Conservation (phyloP, 805 yeast genomes). For the Danielia oregonensis region DNA sequence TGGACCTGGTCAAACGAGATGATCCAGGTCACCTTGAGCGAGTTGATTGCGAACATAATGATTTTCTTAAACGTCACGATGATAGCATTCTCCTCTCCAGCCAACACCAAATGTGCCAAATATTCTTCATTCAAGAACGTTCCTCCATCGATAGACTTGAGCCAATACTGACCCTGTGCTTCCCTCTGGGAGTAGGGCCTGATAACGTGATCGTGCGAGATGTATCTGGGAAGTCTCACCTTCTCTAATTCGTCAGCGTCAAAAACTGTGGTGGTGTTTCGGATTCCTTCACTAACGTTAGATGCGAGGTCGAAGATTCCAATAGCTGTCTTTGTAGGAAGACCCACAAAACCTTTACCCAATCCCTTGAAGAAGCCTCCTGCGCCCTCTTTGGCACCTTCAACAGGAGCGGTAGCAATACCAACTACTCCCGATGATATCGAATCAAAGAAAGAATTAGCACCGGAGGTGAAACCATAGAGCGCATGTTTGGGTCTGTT, state of each 20-base stretch:
- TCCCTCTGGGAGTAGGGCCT: conserved; percentile 74
- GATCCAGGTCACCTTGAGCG: conserved; percentile 66
- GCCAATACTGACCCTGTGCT: conserved; percentile 92
- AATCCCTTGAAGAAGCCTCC: conserved; percentile 89
- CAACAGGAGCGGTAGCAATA: conserved; percentile 83
- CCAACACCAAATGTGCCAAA: conserved; percentile 78
- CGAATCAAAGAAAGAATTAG: conserved; percentile 83
- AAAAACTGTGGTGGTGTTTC: conserved; percentile 86
- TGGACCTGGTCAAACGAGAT: conserved; percentile 61
- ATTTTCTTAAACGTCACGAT: conserved; percentile 72
- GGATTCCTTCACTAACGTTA: conserved; percentile 89
- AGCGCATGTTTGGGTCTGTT: conserved; percentile 82
- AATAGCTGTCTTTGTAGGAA: conserved; percentile 95
- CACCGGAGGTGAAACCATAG: conserved; percentile 81
- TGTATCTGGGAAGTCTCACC: conserved; percentile 76
- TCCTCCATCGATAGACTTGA: conserved; percentile 82
- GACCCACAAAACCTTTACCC: conserved; percentile 91
- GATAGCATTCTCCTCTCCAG: conserved; percentile 76
- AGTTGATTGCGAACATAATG: conserved; percentile 60
- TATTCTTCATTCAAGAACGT: conserved; percentile 66
- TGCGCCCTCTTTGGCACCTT: conserved; percentile 86
- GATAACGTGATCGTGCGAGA: conserved; percentile 69
- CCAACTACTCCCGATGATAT: conserved; percentile 86
- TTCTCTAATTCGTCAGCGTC: conserved; percentile 75
- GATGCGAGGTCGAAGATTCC: conserved; percentile 92